These are phyloP conservation scores for Dacryopinax spathularia DNA, from an alignment of 768 basidiomycete genomes.

Conservation along the genomic window DNA sequence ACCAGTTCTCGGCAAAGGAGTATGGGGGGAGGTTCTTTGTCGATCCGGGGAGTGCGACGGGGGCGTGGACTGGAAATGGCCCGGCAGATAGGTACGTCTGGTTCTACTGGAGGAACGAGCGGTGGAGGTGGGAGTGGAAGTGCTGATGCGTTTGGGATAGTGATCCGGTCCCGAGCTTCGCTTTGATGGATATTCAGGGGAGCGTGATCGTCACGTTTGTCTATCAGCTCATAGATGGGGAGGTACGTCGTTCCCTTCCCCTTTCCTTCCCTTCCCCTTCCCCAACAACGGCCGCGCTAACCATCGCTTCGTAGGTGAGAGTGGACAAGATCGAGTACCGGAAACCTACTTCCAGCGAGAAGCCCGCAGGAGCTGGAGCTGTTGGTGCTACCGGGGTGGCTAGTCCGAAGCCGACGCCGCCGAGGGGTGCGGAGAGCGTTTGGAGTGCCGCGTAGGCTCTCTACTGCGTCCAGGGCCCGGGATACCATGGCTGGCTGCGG, in stretches of 20 bases:
- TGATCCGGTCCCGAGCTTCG: constrained; percentile 85
- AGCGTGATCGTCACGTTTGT: constrained; percentile 94
- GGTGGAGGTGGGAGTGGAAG: background rate
- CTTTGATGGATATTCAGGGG: constrained; percentile 95
- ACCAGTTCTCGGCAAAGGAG: constrained; percentile 93
- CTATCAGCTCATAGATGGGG: constrained; percentile 85
- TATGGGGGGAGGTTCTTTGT: constrained; percentile 86
- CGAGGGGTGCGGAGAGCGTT: background rate
- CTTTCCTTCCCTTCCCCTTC: background rate
- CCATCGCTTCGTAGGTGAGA: constrained; percentile 18
- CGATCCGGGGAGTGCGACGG: constrained; percentile 89
- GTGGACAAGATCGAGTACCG: constrained; percentile 57
- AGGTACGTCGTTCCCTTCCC: constrained; percentile 35
- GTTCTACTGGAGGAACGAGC: background rate
- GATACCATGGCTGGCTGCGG: background rate
- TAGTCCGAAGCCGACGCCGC: background rate
- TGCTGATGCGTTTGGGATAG: constrained; percentile 26
- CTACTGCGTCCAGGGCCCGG: background rate
- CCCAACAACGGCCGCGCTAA: background rate
- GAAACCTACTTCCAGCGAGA: constrained; percentile 46
- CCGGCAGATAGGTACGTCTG: constrained; percentile 46
- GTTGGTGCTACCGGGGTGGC: background rate
- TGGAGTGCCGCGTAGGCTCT: background rate
- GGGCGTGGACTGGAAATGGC: constrained; percentile 80
- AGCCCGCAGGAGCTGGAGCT: background rate